Evolutionary conservation across 1,284 basidiomycete species (phyloP).

Genomic region (Cryptococcus sp.): DNA sequence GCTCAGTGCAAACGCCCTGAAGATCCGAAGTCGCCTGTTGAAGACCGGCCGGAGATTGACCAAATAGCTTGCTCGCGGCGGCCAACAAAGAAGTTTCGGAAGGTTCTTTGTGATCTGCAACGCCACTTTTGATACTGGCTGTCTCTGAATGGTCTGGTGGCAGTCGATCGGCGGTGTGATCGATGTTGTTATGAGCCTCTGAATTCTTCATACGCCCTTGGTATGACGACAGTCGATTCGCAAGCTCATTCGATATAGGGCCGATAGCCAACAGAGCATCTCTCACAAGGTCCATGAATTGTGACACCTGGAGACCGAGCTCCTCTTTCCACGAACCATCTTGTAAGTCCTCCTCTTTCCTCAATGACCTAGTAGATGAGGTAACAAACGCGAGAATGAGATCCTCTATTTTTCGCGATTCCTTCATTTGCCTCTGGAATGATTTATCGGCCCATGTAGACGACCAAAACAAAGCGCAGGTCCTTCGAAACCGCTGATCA

Average conservation of each 20-base stretch:
- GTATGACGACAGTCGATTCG: conserved; percentile 58
- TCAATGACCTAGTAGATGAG: conserved; percentile 76
- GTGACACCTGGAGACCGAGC: conserved; percentile 84
- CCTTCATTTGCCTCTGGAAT: conserved; percentile 87
- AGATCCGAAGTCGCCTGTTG: conserved; percentile 16
- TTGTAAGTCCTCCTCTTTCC: conserved; percentile 68
- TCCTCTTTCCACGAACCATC: conserved; percentile 90
- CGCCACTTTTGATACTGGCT: conserved; percentile 10
- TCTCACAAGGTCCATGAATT: conserved; percentile 80
- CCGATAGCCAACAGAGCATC: conserved; percentile 72
- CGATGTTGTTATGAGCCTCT: not conserved
- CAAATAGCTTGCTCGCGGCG: conserved; percentile 73
- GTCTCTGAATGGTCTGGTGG: conserved; percentile 12
- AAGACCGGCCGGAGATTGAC: conserved; percentile 45
- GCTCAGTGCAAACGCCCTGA: conserved; percentile 31
- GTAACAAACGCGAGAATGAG: conserved; percentile 95
- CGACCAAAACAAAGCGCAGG: conserved; percentile 81
- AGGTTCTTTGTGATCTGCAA: conserved; percentile 6
- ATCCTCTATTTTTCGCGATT: conserved; percentile 95
- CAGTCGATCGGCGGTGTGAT: conserved; percentile 1
- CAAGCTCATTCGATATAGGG: conserved; percentile 79
- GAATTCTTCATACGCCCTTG: conserved; percentile 19
- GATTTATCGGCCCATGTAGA: conserved; percentile 79
- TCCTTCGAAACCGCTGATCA: conserved; percentile 80
- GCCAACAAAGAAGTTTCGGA: conserved; percentile 33